phyloP scores from a whole-genome alignment of 768 basidiomycete species.

The Mycena latifolia region DNA sequence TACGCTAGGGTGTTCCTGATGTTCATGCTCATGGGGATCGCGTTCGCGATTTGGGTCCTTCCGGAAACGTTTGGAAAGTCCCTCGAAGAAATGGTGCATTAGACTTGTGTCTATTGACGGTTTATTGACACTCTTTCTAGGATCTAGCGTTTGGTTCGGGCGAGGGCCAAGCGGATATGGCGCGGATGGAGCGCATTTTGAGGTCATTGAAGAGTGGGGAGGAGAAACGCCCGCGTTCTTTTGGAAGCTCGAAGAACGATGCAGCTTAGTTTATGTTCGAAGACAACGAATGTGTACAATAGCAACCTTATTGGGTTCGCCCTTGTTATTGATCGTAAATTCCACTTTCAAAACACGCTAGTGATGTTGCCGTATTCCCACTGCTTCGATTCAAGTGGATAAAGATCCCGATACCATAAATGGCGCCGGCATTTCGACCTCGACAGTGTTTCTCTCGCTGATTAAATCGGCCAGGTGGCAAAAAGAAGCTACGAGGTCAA shows the following conservation, averaged over 20 bases:
- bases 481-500: conserved; percentile 1
- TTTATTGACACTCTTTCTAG: conserved; percentile 4
- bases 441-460: too few relatives aligned
- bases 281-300: too few relatives aligned
- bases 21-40: conserved; percentile 43
- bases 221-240: conserved; percentile 14
- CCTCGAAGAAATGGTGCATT: conserved; percentile 43
- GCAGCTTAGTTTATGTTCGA: too few relatives aligned
- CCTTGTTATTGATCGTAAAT: too few relatives aligned
- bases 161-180: conserved; percentile 37
- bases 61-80: conserved; percentile 47
- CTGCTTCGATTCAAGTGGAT: too few relatives aligned
- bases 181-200: conserved; percentile 38
- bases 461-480: background rate
- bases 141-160: conserved; percentile 39
- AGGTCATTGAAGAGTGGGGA: conserved; percentile 20
- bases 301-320: too few relatives aligned
- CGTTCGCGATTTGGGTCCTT: conserved; percentile 43
- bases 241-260: conserved; percentile 21
- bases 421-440: too few relatives aligned
- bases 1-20: conserved; percentile 38
- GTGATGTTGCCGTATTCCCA: too few relatives aligned
- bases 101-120: background rate
- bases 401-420: too few relatives aligned
- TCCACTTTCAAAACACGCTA: too few relatives aligned